Conservation (phyloP, 305 asterid species). For the Solanum hybrid region DNA sequence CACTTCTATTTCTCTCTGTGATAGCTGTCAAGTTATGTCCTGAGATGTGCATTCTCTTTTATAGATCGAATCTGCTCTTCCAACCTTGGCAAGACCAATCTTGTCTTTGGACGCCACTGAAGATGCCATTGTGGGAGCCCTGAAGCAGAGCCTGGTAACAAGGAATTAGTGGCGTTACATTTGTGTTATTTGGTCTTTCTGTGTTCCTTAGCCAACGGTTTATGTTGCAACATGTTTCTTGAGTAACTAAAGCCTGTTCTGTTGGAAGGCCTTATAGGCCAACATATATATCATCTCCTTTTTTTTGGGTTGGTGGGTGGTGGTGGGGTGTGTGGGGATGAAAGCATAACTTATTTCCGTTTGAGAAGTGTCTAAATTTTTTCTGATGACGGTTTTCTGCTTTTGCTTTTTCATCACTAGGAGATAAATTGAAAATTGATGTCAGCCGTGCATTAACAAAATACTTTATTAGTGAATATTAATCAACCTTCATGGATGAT, state of each 20-base stretch:
- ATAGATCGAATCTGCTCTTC: constrained; percentile 93
- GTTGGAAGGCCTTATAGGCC: background rate
- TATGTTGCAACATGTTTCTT: background rate
- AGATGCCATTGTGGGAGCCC: constrained; percentile 90
- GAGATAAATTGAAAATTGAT: background rate
- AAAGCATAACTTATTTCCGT: background rate
- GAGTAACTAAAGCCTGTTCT: background rate
- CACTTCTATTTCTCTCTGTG: background rate
- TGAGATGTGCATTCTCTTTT: constrained; percentile 27
- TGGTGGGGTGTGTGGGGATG: background rate
- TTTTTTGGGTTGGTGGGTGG: background rate
- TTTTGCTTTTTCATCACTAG: background rate
- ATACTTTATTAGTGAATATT: background rate
- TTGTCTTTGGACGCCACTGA: constrained; percentile 93
- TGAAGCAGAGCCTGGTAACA: constrained; percentile 90
- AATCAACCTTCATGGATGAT: background rate
- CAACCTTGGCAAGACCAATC: constrained; percentile 87
- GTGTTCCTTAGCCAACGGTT: background rate
- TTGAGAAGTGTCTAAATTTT: background rate
- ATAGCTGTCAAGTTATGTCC: constrained; percentile 7
- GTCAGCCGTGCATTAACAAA: background rate
- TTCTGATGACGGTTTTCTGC: background rate
- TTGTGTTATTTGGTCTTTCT: background rate
- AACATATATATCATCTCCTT: background rate
- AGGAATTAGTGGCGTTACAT: background rate